Evolutionary conservation across 768 basidiomycete species (phyloP).

Genomic region (Auriscalpium vulgare): DNA sequence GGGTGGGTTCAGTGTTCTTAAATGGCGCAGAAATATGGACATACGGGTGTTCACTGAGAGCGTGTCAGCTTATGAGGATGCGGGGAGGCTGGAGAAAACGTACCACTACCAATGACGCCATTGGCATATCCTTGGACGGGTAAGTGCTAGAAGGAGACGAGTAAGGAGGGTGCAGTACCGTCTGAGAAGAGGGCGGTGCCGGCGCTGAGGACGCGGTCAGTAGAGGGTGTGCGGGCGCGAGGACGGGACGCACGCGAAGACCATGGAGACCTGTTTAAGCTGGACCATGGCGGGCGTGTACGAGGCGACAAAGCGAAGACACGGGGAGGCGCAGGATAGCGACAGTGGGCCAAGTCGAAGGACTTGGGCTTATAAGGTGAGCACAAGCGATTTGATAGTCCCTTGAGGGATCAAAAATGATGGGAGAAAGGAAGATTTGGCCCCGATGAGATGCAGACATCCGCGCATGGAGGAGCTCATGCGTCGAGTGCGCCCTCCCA

Average conservation of each 20-base stretch:
- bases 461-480: no score
- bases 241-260: conserved; percentile 61
- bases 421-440: no score
- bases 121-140: conserved; percentile 65
- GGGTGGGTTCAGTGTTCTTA: not conserved
- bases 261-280: conserved; percentile 61
- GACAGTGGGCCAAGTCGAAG: no score
- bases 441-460: no score
- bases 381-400: no score
- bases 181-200: conserved; percentile 87
- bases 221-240: conserved; percentile 42
- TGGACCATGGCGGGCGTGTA: not conserved
- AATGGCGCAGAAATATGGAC: conserved; percentile 16
- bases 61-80: not conserved
- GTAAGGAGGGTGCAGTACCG: conserved; percentile 32
- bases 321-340: no score
- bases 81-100: conserved; percentile 20
- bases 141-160: not conserved
- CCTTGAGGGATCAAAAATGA: no score
- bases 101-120: conserved; percentile 69
- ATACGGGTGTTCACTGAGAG: conserved; percentile 58
- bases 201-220: conserved; percentile 38
- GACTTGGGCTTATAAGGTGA: no score
- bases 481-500: no score
- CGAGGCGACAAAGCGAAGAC: no score